Evolutionary conservation across 306 rosid species (phyloP).

Genomic region (Rosa rugosa): DNA sequence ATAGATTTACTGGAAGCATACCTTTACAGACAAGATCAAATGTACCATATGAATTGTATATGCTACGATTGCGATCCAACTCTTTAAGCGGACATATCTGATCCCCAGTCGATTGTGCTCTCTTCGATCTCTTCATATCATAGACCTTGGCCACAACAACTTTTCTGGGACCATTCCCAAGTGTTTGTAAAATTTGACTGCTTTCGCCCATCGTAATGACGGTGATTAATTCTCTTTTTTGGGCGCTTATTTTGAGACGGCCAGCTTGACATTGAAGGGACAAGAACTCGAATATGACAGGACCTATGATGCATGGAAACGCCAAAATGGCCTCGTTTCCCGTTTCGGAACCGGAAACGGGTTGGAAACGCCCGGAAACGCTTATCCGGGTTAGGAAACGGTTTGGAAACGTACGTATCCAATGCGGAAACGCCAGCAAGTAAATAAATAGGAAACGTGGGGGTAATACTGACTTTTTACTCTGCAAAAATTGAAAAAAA

Average conservation of each 20-base stretch:
- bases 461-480: no score
- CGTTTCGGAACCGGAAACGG: no score
- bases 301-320: no score
- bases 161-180: not conserved
- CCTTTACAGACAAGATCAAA: not conserved
- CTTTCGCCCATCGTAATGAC: no score
- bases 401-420: no score
- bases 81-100: not conserved
- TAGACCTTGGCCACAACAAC: not conserved
- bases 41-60: fast-evolving
- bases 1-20: not conserved
- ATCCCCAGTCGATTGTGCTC: not conserved
- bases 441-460: no score
- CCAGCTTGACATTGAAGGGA: not conserved
- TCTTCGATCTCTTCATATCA: not conserved
- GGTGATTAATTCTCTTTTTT: no score
- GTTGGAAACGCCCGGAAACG: no score
- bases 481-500: no score
- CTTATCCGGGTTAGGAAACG: no score
- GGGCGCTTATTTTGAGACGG: not conserved
- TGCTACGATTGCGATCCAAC: not conserved
- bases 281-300: not conserved
- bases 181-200: not conserved
- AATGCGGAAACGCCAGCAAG: no score
- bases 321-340: no score